Base-by-base conservation (phyloP, 768 basidiomycete species). In the Sistotremastrum suecicum region DNA sequence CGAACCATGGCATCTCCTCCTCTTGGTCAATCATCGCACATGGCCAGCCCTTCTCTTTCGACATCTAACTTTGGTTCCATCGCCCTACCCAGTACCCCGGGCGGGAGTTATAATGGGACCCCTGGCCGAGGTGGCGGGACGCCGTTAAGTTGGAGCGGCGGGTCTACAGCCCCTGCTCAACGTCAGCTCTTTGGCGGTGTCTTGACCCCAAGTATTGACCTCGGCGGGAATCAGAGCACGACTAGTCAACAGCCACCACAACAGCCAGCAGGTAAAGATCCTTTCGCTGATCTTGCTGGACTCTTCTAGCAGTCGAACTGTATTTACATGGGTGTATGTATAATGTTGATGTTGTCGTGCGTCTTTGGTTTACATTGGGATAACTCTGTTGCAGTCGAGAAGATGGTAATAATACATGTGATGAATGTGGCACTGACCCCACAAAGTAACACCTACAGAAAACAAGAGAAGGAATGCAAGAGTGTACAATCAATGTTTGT, bases 251-350 rank as follows among this genome's bases (percentile, higher is more conserved):
- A 51, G 39, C 54, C 59, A 5, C 55, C 41, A 43, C 53, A 4
- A 43, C 59, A 32, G 44, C 37, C 48, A 29, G 41, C 32, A 49
- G 67, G 64, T 47, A 89, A 84, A 58, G 86, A 89, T 60, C 86
- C 87, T 37, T 89, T 89, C 55, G 83, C 84, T 5, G 86, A 89
- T 63, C 67, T 89, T 34, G 84, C 71, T 2, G 80, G 80, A 12
- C 61, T 89, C 45, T 87, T 89, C 59, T 89, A 49, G 40, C 20
- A 20, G 20, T 20, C 20, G 20, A 20, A 20, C 20, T 20, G 20
- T 20, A 20, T 20, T 20, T 20, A 20, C 20, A 20, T 20, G 20
- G 20, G 20, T 20, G 20, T 20, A 20, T 20, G 20, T 20, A 20
- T 20, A 20, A 20, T 20, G 20, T 20, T 20, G 20, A 20, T 20